Conservation (phyloP, 2,329 filamentous ascomycete species). For the Trichoderma sp. region DNA sequence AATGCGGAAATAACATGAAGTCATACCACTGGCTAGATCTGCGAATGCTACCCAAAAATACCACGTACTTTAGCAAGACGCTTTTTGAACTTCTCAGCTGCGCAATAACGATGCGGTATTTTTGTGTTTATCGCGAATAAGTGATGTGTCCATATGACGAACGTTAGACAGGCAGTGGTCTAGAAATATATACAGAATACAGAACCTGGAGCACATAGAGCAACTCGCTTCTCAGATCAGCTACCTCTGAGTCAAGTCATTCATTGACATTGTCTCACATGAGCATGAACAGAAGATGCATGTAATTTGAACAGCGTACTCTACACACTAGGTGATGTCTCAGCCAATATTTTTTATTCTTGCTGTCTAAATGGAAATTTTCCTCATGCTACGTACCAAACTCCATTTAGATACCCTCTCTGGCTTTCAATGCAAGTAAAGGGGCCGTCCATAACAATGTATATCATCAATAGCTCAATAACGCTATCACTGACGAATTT, state of each 20-base stretch:
- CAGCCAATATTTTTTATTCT: neutral
- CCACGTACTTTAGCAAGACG: neutral
- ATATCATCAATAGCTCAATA: neutral
- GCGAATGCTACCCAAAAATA: neutral
- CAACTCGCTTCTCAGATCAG: neutral
- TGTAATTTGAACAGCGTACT: neutral
- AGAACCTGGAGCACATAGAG: neutral
- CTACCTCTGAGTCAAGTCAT: neutral
- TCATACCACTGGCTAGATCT: neutral
- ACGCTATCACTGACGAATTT: neutral
- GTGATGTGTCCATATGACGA: neutral
- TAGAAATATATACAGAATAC: neutral
- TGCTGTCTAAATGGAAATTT: no score
- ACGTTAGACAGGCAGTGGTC: neutral
- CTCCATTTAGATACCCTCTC: neutral
- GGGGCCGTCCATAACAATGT: neutral
- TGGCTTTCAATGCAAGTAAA: neutral
- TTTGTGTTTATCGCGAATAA: neutral
- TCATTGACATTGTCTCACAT: neutral
- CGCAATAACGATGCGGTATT: neutral
- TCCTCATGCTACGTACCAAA: neutral
- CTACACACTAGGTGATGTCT: neutral
- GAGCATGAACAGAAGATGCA: neutral
- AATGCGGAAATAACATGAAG: neutral
- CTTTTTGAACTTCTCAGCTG: neutral